These are phyloP conservation scores for Hansenula sp. DNA, from an alignment of 1,139 yeast species.

Conservation along the genomic window DNA sequence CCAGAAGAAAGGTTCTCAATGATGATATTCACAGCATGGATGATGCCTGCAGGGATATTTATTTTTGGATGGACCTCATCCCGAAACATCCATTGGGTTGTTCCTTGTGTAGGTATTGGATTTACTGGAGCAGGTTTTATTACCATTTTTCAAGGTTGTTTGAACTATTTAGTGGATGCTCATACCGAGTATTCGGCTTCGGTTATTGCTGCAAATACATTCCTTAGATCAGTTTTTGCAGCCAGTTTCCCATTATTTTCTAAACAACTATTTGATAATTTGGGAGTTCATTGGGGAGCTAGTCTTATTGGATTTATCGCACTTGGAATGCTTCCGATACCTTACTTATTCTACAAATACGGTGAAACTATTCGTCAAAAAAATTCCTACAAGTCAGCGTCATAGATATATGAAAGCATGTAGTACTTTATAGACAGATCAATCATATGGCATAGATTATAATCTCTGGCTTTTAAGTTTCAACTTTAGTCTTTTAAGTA, in stretches of 20 bases:
- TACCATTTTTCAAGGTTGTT: slow-evolving; percentile 45
- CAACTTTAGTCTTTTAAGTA: too few species aligned
- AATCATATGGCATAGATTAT: neutral
- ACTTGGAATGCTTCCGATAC: slow-evolving; percentile 51
- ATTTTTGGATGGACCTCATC: slow-evolving; percentile 65
- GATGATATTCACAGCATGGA: slow-evolving; percentile 37
- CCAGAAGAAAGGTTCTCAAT: slow-evolving; percentile 56
- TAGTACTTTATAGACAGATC: neutral
- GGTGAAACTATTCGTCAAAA: slow-evolving; percentile 49
- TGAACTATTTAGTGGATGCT: slow-evolving; percentile 54
- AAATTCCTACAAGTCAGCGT: slow-evolving; percentile 27
- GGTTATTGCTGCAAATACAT: slow-evolving; percentile 70
- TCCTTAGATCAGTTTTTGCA: slow-evolving; percentile 58
- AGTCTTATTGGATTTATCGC: slow-evolving; percentile 48
- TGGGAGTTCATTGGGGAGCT: slow-evolving; percentile 58
- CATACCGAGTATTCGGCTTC: slow-evolving; percentile 59
- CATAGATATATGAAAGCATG: neutral
- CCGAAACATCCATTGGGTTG: slow-evolving; percentile 55
- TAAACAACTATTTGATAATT: slow-evolving; percentile 38
- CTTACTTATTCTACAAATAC: slow-evolving; percentile 46
- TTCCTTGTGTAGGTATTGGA: slow-evolving; percentile 53
- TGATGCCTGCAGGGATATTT: slow-evolving; percentile 60
- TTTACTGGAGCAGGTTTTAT: slow-evolving; percentile 61
- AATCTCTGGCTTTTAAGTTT: too few species aligned
- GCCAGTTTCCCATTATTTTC: slow-evolving; percentile 69